Percentiles rank a stretch among this genome's conserved stretches.
Conservation (phyloP, 192 early-diverging fungal genomes). For the Gonapodya prolifera region DNA sequence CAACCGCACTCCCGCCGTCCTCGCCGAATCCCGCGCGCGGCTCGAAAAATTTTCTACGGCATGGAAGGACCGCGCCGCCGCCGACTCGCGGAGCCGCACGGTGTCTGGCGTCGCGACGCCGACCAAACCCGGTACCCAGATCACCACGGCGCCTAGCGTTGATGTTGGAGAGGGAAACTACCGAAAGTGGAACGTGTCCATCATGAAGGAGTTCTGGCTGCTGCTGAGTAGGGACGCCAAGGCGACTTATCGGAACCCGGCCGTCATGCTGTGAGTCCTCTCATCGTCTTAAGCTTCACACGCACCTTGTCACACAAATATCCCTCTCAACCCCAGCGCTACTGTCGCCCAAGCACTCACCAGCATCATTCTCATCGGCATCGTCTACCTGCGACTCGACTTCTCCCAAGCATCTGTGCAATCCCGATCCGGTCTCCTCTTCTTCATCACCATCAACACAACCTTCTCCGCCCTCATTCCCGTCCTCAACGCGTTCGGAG, state of each 20-base stretch:
- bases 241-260: slow-evolving; percentile 1
- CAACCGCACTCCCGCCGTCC: background rate
- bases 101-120: background rate
- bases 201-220: background rate
- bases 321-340: background rate
- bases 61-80: background rate
- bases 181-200: background rate
- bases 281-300: background rate
- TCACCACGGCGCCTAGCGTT: background rate
- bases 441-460: slow-evolving; percentile 1
- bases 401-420: background rate
- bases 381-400: background rate
- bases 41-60: background rate
- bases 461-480: background rate
- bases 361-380: background rate
- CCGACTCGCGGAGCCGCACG: too few relatives aligned
- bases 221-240: background rate
- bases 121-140: background rate
- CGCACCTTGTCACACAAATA: background rate
- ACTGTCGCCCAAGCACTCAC: background rate
- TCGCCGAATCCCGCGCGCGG: background rate
- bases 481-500: background rate
- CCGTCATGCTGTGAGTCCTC: background rate
- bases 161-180: background rate
- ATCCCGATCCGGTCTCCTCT: background rate